Evolutionary conservation across 176 grass and related monocot genomes (phyloP).

Genomic region (Aechmea fasciata): DNA sequence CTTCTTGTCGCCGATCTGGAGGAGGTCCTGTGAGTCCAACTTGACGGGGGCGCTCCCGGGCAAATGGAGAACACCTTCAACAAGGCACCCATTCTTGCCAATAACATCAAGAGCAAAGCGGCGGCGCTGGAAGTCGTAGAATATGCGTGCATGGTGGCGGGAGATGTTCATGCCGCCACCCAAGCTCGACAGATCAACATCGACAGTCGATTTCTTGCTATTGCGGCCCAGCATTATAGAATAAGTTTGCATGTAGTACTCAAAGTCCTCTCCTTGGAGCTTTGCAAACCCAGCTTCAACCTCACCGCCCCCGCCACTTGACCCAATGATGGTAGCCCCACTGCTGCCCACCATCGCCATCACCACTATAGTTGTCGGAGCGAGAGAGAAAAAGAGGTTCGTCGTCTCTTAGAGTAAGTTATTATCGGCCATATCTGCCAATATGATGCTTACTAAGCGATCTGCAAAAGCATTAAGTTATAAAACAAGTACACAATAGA

Average conservation of each 20-base stretch:
- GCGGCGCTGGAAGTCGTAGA: slow-evolving; percentile 82
- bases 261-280: slow-evolving; percentile 92
- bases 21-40: slow-evolving; percentile 79
- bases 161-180: slow-evolving; percentile 92
- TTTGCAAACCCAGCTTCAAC: slow-evolving; percentile 83
- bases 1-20: slow-evolving; percentile 90
- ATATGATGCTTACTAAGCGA: too few relatives aligned
- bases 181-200: slow-evolving; percentile 74
- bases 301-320: slow-evolving; percentile 20
- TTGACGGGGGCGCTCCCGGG: slow-evolving; percentile 63
- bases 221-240: slow-evolving; percentile 88
- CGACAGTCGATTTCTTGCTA: slow-evolving; percentile 79
- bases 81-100: slow-evolving; percentile 81
- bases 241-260: slow-evolving; percentile 97
- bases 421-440: background rate
- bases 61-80: slow-evolving; percentile 72
- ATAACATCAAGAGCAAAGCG: slow-evolving; percentile 84
- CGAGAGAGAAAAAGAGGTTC: background rate
- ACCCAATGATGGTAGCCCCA: slow-evolving; percentile 17
- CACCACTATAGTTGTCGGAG: background rate
- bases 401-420: background rate
- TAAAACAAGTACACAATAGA: too few relatives aligned
- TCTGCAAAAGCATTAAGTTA: too few relatives aligned
- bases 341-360: slow-evolving; percentile 9
- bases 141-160: slow-evolving; percentile 75